Percentiles rank a stretch among this genome's conserved stretches.
Conservation (phyloP, 2,329 filamentous ascomycete genomes). For the Thelonectria olida region DNA sequence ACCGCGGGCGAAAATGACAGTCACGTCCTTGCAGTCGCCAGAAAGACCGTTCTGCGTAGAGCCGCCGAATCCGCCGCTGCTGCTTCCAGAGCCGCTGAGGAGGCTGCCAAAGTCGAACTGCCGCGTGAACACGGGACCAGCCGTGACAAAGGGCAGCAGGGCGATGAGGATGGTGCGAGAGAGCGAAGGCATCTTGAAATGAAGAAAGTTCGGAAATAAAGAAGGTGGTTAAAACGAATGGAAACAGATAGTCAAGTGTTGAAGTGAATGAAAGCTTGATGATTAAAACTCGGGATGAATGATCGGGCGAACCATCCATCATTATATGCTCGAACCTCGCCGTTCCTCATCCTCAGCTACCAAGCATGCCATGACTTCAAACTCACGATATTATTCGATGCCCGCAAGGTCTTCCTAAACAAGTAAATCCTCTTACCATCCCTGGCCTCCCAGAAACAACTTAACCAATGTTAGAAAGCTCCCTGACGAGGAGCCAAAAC, state of each 20-base stretch:
- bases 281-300: background rate
- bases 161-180: slow-evolving; percentile 31
- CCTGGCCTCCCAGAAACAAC: background rate
- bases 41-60: slow-evolving; percentile 37
- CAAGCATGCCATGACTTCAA: background rate
- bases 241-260: slow-evolving; percentile 11
- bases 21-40: slow-evolving; percentile 48
- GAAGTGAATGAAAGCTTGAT: slow-evolving; percentile 19
- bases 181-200: slow-evolving; percentile 30
- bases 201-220: slow-evolving; percentile 20
- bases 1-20: slow-evolving; percentile 66
- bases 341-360: background rate
- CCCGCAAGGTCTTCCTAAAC: slow-evolving; percentile 18
- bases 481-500: too few species aligned
- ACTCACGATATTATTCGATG: background rate
- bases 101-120: slow-evolving; percentile 14
- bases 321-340: slow-evolving; percentile 9
- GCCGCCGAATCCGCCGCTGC: slow-evolving; percentile 15
- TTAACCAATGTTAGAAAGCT: too few species aligned
- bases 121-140: slow-evolving; percentile 31
- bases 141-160: slow-evolving; percentile 34
- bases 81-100: background rate
- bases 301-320: background rate
- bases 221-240: slow-evolving; percentile 3
- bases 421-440: background rate